These are phyloP conservation scores for Fusarium sp. DNA, from an alignment of 2,329 filamentous ascomycete genomes.

Conservation along the genomic window DNA sequence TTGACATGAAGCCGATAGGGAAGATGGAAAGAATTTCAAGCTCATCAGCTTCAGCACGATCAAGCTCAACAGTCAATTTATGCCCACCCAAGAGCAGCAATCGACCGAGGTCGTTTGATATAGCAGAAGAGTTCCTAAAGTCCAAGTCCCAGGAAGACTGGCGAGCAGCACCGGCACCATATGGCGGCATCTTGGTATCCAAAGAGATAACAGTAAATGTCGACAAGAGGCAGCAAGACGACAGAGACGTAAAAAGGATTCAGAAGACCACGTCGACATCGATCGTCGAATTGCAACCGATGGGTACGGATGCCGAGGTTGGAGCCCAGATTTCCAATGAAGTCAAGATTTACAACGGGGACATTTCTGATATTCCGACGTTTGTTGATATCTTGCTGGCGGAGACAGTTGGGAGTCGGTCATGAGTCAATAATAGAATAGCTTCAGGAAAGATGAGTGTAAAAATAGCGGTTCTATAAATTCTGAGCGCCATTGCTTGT, in stretches of 20 bases:
- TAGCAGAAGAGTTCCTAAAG: slow-evolving; percentile 21
- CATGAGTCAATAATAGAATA: too few relatives aligned
- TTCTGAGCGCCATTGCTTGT: too few relatives aligned
- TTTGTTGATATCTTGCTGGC: slow-evolving; percentile 38
- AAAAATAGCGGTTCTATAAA: too few relatives aligned
- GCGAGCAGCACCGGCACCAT: slow-evolving; percentile 15
- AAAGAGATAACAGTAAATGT: slow-evolving; percentile 71
- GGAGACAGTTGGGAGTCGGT: slow-evolving; percentile 30
- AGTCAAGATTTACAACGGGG: slow-evolving; percentile 1
- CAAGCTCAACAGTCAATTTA: slow-evolving; percentile 3
- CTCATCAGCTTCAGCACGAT: not conserved
- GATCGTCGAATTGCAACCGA: slow-evolving; percentile 23
- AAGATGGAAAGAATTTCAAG: not conserved
- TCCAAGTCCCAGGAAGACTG: slow-evolving; percentile 48
- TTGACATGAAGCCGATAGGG: not conserved
- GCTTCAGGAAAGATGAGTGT: too few relatives aligned
- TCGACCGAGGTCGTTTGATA: slow-evolving; percentile 20
- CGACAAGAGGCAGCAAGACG: slow-evolving; percentile 26
- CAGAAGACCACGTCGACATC: not conserved
- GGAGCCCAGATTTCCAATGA: slow-evolving; percentile 22
- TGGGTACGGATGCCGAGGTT: slow-evolving; percentile 23
- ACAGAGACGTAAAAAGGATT: slow-evolving; percentile 7
- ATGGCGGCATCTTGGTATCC: slow-evolving; percentile 72
- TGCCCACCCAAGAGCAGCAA: not conserved
- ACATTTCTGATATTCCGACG: slow-evolving; percentile 18